Conservation (phyloP, 495 filamentous ascomycete genomes). For the Tirmania nivea region DNA sequence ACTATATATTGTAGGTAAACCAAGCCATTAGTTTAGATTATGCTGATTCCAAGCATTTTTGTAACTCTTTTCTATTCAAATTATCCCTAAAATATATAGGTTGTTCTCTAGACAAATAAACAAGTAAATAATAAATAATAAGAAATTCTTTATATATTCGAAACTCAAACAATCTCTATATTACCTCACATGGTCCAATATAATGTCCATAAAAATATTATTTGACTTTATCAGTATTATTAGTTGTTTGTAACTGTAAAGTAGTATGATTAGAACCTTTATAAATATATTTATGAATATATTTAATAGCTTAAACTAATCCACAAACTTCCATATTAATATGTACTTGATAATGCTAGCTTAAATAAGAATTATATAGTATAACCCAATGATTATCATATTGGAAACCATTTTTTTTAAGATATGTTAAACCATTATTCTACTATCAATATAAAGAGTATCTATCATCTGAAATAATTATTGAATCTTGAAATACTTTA, state of each 20-base stretch:
- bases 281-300: no score
- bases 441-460: background rate
- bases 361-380: slow-evolving; percentile 8
- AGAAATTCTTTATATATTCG: slow-evolving; percentile 7
- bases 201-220: slow-evolving; percentile 3
- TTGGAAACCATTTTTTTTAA: no score
- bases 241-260: background rate
- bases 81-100: slow-evolving; percentile 5
- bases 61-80: background rate
- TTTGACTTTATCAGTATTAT: slow-evolving; percentile 5
- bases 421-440: no score
- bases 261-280: slow-evolving; percentile 5
- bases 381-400: slow-evolving; percentile 2
- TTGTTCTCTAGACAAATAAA: slow-evolving; percentile 1
- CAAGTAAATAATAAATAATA: slow-evolving; percentile 1
- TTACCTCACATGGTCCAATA: slow-evolving; percentile 3
- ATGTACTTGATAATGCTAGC: slow-evolving; percentile 2
- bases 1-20: slow-evolving; percentile 6
- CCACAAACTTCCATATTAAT: no score
- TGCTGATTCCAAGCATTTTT: background rate
- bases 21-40: no score
- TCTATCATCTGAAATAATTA: background rate
- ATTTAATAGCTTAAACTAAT: no score
- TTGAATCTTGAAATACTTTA: background rate
- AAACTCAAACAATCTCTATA: no score